Evolutionary conservation across 495 filamentous ascomycete species (phyloP), one percentile per base, ranked within the genome.

Genomic region (Hypoxylon fuscum): DNA sequence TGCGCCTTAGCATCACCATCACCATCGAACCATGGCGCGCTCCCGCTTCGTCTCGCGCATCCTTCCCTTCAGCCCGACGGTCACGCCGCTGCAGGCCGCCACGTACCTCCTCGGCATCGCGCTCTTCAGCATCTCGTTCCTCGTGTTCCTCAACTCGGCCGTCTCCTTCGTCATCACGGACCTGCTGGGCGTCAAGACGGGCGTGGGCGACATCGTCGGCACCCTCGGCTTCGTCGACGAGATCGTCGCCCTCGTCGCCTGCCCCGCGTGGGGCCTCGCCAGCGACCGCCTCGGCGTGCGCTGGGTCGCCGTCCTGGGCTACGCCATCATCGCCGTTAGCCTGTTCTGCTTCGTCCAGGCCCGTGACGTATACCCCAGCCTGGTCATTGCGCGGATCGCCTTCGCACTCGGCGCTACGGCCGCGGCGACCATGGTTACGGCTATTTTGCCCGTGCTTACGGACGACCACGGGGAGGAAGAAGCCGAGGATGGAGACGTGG

Each of bases 221-320:
- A 97, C 93, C 1, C 81, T 99, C 29, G 95, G 95, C 27, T 98
- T 99, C 75, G 93, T 89, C 1, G 95, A 99, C 79, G 95, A 99
- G 75, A 64, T 98, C 38, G 87, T 98, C 22, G 95, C 91, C 3
- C 81, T 99, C 53, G 81, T 93, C 20, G 95, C 95, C 2, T 97
- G 93, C 65, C 96, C 95, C 9, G 61, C 89, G 22, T 98, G 96
- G 96, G 95, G 95, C 5, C 79, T 96, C 11, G 74, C 96, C n/a
- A 93, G 89, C 18, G 95, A 99, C 76, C 85, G 90, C 22, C 78
- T 96, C 43, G 95, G 95, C 37, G 93, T 97, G 49, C 82, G 94
- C 55, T 80, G 88, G 81, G 90, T 93, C 10, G 89, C 86, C 47
- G 88, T 89, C 11, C 65, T 87, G 15, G 96, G 95, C 4, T 98